These are phyloP conservation scores for Gloeostereum incarnatum DNA, from an alignment of 768 basidiomycete genomes.

Conservation along the genomic window DNA sequence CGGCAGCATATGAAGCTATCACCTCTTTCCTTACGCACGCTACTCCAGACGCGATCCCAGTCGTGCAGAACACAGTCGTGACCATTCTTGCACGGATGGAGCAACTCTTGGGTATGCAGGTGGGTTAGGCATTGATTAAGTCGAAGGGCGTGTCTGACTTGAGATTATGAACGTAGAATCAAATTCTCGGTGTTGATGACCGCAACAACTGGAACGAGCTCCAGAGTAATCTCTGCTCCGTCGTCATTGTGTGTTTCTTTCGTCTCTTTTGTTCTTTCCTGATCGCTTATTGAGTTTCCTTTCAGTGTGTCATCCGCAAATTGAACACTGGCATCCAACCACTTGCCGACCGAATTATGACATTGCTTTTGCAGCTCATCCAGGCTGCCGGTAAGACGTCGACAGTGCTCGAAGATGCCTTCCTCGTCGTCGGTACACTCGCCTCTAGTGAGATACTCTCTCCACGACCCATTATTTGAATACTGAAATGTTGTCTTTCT, in stretches of 20 bases:
- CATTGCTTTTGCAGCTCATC: slow-evolving; percentile 76
- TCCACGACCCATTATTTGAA: neutral
- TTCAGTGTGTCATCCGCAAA: slow-evolving; percentile 77
- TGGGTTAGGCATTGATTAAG: slow-evolving; percentile 20
- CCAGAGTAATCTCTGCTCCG: slow-evolving; percentile 90
- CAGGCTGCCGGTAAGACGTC: slow-evolving; percentile 86
- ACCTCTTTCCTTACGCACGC: slow-evolving; percentile 80
- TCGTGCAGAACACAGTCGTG: slow-evolving; percentile 76
- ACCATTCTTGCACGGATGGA: slow-evolving; percentile 89
- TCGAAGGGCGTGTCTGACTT: neutral
- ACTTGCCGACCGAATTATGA: slow-evolving; percentile 93
- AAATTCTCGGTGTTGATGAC: slow-evolving; percentile 92
- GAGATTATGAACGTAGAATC: slow-evolving; percentile 42
- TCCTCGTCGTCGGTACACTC: slow-evolving; percentile 86
- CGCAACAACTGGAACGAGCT: slow-evolving; percentile 99
- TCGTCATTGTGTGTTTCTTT: slow-evolving; percentile 60
- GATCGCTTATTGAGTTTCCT: neutral
- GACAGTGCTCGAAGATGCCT: slow-evolving; percentile 92
- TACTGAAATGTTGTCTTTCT: slow-evolving; percentile 5
- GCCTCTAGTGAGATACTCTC: slow-evolving; percentile 45
- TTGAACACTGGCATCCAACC: slow-evolving; percentile 77
- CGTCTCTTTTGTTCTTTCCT: neutral
- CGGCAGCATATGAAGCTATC: slow-evolving; percentile 94
- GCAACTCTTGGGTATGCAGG: slow-evolving; percentile 76
- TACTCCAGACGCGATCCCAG: slow-evolving; percentile 65